Base-by-base conservation (phyloP, 768 basidiomycete species). In the Rhizopogon vinicolor region DNA sequence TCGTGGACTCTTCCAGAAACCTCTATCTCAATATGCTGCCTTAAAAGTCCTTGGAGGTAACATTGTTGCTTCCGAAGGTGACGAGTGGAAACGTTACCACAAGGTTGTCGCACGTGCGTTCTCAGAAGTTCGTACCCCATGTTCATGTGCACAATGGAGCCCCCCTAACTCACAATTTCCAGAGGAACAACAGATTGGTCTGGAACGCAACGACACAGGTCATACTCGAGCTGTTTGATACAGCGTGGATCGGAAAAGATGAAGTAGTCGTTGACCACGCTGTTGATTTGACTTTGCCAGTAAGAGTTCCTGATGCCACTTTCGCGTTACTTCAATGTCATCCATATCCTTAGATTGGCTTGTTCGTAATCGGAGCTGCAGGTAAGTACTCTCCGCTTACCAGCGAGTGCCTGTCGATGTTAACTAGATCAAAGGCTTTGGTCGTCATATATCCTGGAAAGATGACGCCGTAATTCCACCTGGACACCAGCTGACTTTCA, bases 41-140 rank as follows among this genome's bases (percentile, higher is more conserved):
- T 66, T 87, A 16, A 56, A 67, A 0, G 72, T 83, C 53, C 87
- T 78, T 62, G 86, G 86, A 7, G 62, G 62, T 6, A 89, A 87
- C 58, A 82, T 87, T 42, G 76, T 88, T 16, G 78, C 75, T 2
- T 80, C 82, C 0, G 86, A 87, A 60, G 82, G 79, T 18, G 78
- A 82, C 3, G 75, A 81, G 55, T 88, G 85, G 85, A 85, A 85
- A 65, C 77, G 78, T 33, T 84, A 84, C 58, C 69, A 85, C 44
- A 84, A 81, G 63, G 77, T 87, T 42, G 71, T 78, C 14, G 82
- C 82, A 1, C 84, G 85, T n/a, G 79, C 84, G 0, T 87, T 87
- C 63, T 81, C 82, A 65, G 68, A 56, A 56, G 63, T 44, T 37
- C 54, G 31, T 44, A 48, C 12, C 53, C n/a, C 6, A 28, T 22